A percentile compares a stretch with the other conserved stretches of the same genome.
These are phyloP conservation scores for Homolaphlyctis polyrhiza DNA, from an alignment of 371 early-diverging fungal species.

Conservation along the genomic window DNA sequence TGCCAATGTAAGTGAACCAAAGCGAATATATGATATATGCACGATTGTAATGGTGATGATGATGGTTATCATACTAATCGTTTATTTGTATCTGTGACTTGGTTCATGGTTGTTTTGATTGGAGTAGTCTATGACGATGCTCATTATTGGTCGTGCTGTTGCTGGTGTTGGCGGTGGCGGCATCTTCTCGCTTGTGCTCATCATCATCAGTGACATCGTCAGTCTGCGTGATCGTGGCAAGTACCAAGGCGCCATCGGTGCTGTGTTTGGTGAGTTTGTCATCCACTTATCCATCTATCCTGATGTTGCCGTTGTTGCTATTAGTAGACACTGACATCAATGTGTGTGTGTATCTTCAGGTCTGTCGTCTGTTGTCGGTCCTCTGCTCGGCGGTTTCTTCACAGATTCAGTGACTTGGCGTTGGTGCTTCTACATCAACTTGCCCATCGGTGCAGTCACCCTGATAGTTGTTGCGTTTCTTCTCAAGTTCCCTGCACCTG, in stretches of 20 bases:
- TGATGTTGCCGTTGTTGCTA: neutral
- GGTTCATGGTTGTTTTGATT: neutral
- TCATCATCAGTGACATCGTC: conserved; percentile 37
- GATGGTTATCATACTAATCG: neutral
- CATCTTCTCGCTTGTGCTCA: conserved; percentile 54
- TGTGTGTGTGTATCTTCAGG: too few species aligned
- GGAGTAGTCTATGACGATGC: conserved; percentile 50
- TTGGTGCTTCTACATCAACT: conserved; percentile 46
- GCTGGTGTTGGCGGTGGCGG: conserved; percentile 69
- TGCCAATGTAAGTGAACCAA: conserved; percentile 19
- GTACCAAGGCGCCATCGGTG: conserved; percentile 30
- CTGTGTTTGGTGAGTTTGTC: conserved; percentile 15
- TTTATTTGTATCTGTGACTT: neutral
- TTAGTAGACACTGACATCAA: neutral
- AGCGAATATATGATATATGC: neutral
- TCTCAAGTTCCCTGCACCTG: conserved; percentile 30
- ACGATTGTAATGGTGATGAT: neutral
- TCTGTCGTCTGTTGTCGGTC: conserved; percentile 25
- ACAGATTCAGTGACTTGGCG: conserved; percentile 26
- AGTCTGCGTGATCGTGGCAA: conserved; percentile 37
- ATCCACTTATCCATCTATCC: neutral
- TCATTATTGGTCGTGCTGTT: conserved; percentile 62
- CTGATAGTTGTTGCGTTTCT: conserved; percentile 45
- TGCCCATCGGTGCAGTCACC: conserved; percentile 53
- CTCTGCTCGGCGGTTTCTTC: conserved; percentile 25